phyloP scores from a whole-genome alignment of 306 rosid genomes.

The Pyrus betulifolia region DNA sequence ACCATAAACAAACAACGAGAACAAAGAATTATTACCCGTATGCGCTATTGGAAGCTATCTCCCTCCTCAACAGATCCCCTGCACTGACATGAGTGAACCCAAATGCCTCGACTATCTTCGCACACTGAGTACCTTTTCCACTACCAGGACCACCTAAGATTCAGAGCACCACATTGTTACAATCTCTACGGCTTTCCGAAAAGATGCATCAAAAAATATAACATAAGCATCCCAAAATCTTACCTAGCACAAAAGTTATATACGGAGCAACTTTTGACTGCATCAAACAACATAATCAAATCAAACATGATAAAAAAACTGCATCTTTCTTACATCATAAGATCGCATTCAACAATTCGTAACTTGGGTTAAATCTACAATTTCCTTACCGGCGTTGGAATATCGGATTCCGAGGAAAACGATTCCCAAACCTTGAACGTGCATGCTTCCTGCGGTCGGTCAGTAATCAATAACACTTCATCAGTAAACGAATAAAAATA shows the following conservation, averaged over 20 bases:
- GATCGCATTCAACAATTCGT: neutral
- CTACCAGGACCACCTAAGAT: conserved; percentile 88
- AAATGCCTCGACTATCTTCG: conserved; percentile 65
- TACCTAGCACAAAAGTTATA: conserved; percentile 89
- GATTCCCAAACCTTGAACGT: conserved; percentile 22
- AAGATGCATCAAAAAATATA: neutral
- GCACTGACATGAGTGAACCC: conserved; percentile 94
- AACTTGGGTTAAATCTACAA: neutral
- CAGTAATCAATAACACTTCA: neutral
- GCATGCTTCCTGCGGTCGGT: conserved; percentile 33
- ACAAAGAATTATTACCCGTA: conserved; percentile 50
- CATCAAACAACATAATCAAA: conserved; percentile 17
- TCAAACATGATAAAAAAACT: neutral
- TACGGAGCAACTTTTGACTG: conserved; percentile 53
- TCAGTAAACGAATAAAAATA: neutral
- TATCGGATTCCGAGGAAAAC: conserved; percentile 26
- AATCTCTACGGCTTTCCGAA: neutral
- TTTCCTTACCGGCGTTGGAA: conserved; percentile 29
- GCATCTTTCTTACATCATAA: neutral
- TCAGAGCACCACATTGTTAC: neutral
- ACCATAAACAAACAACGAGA: conserved; percentile 3
- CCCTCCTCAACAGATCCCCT: conserved; percentile 89
- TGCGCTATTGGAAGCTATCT: conserved; percentile 53
- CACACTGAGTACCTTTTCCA: conserved; percentile 96
- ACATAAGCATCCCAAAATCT: conserved; percentile 1